These are phyloP conservation scores for Entomortierella parvispora DNA, from an alignment of 192 early-diverging fungal genomes.

Conservation along the genomic window DNA sequence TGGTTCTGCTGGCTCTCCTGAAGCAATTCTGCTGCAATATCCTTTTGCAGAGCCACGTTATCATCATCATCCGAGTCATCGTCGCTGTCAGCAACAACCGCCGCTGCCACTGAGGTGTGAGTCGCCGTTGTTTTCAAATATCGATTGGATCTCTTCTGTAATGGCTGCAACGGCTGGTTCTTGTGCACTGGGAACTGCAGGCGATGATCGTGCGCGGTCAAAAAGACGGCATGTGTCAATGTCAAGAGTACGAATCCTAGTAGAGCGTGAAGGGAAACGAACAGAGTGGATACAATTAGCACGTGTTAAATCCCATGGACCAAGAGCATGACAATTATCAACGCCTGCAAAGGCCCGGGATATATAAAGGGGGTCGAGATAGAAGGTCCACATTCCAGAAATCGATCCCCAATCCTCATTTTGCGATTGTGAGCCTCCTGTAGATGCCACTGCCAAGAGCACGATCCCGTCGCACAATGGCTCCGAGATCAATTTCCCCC, in stretches of 20 bases:
- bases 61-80: slow-evolving; percentile 48
- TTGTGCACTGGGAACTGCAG: slow-evolving; percentile 44
- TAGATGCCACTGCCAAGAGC: too few species aligned
- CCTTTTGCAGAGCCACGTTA: slow-evolving; percentile 3
- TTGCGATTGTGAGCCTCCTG: neutral
- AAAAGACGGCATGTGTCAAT: slow-evolving; percentile 23
- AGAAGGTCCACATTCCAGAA: neutral
- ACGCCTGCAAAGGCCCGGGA: neutral
- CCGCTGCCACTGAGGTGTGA: slow-evolving; percentile 2
- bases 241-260: slow-evolving; percentile 34
- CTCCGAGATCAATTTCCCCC: too few species aligned
- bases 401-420: slow-evolving; percentile 1
- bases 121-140: slow-evolving; percentile 25
- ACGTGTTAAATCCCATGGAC: too few species aligned
- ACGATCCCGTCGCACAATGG: too few species aligned
- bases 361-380: neutral
- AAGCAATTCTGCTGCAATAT: slow-evolving; percentile 27
- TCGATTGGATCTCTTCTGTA: slow-evolving; percentile 38
- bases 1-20: slow-evolving; percentile 16
- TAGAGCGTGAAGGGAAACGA: neutral
- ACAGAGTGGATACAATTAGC: neutral
- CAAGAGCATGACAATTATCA: too few species aligned
- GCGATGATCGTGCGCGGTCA: slow-evolving; percentile 35
- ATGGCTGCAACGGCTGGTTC: slow-evolving; percentile 38
- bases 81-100: slow-evolving; percentile 30